These are phyloP conservation scores for Funneliformis caledonium DNA, from an alignment of 371 early-diverging fungal species.

Conservation along the genomic window DNA sequence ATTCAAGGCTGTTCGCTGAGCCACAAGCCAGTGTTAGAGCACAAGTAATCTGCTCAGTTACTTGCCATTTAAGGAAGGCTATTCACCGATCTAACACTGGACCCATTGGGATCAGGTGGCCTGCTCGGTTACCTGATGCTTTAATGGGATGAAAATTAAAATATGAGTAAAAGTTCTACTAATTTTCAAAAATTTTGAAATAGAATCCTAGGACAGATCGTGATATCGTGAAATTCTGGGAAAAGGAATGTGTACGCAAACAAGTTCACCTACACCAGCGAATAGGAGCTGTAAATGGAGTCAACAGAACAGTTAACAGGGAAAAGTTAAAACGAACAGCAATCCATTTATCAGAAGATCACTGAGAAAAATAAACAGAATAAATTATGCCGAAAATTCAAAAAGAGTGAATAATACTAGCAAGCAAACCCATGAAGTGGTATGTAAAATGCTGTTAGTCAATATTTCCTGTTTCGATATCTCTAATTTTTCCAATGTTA, in stretches of 20 bases:
- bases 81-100: slow-evolving; percentile 11
- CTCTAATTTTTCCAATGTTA: slow-evolving; percentile 3
- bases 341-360: slow-evolving; percentile 6
- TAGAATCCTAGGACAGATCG: slow-evolving; percentile 19
- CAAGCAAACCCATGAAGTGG: slow-evolving; percentile 18
- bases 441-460: slow-evolving; percentile 12
- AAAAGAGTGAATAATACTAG: slow-evolving; percentile 10
- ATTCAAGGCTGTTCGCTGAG: slow-evolving; percentile 17
- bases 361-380: neutral
- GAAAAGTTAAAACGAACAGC: neutral
- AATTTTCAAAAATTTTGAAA: neutral
- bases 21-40: slow-evolving; percentile 33
- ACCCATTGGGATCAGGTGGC: slow-evolving; percentile 13
- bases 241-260: slow-evolving; percentile 12
- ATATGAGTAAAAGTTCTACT: neutral
- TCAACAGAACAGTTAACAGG: neutral
- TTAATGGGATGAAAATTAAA: slow-evolving; percentile 24
- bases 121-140: slow-evolving; percentile 5
- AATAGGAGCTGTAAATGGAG: slow-evolving; percentile 13
- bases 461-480: slow-evolving; percentile 23
- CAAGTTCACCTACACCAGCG: slow-evolving; percentile 21
- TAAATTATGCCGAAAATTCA: slow-evolving; percentile 13
- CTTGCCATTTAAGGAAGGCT: neutral
- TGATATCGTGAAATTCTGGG: slow-evolving; percentile 1
- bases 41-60: slow-evolving; percentile 13